Evolutionary conservation across 106 monocot species (phyloP).

Genomic region (Chionographis japonica): DNA sequence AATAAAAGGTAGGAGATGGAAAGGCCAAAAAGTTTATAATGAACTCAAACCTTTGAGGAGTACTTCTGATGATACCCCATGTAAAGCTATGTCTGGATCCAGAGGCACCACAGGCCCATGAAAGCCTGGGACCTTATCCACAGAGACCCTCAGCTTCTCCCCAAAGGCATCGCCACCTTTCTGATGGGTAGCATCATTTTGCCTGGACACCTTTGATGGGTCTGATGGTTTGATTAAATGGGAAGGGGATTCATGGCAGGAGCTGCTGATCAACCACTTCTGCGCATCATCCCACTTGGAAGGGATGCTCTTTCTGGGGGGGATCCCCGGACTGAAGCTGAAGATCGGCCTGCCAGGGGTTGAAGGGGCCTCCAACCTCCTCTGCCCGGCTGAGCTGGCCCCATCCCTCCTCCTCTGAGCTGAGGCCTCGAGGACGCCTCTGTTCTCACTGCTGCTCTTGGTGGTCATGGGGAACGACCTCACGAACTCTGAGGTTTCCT

Average conservation of each 20-base stretch:
- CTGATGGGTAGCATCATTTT: conserved; percentile 19
- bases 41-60: conserved; percentile 55
- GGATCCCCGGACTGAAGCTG: conserved; percentile 49
- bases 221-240: conserved; percentile 25
- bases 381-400: conserved; percentile 14
- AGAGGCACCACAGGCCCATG: conserved; percentile 7
- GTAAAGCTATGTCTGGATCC: conserved; percentile 14
- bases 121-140: conserved; percentile 15
- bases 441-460: conserved; percentile 20
- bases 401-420: conserved; percentile 42
- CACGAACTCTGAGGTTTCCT: conserved; percentile 71
- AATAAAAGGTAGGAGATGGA: neutral
- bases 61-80: conserved; percentile 37
- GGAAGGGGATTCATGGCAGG: conserved; percentile 70
- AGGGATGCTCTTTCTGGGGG: conserved; percentile 60
- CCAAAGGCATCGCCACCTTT: conserved; percentile 31
- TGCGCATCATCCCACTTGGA: conserved; percentile 99
- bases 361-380: conserved; percentile 57
- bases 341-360: conserved; percentile 84
- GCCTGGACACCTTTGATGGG: conserved; percentile 21
- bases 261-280: conserved; percentile 75
- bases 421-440: conserved; percentile 13
- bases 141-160: conserved; percentile 19
- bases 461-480: conserved; percentile 47
- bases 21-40: neutral